These are phyloP conservation scores for Stevia rebaudiana DNA, from an alignment of 140 eudicot genomes.

Conservation along the genomic window DNA sequence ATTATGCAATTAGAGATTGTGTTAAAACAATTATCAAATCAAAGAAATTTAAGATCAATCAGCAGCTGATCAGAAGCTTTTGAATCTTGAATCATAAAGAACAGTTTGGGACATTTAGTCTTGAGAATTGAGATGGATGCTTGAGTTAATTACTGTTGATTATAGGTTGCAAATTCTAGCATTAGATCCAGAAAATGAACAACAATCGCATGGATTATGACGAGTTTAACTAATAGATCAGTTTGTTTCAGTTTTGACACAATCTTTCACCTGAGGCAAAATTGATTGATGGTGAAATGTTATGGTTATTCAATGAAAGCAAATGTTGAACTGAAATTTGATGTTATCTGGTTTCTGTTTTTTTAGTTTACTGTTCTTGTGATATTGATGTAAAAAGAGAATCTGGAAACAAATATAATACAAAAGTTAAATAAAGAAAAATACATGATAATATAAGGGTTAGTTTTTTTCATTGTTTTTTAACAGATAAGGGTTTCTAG, in stretches of 20 bases:
- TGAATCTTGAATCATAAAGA: conserved; percentile 2
- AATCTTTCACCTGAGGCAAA: conserved; percentile 10
- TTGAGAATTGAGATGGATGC: conserved; percentile 25
- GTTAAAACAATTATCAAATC: background rate
- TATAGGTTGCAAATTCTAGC: conserved; percentile 14
- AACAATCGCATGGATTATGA: background rate
- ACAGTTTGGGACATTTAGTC: conserved; percentile 6
- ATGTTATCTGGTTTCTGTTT: background rate
- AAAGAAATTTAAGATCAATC: conserved; percentile 9
- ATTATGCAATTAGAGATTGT: conserved; percentile 43
- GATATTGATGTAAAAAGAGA: background rate
- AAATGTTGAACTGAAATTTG: conserved; percentile 11
- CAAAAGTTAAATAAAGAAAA: too few species aligned
- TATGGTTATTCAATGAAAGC: conserved; percentile 14
- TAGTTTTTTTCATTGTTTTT: too few species aligned
- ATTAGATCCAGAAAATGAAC: conserved; percentile 12
- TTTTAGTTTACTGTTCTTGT: background rate
- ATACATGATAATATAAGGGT: too few species aligned
- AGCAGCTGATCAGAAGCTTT: background rate
- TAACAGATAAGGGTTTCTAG: too few species aligned
- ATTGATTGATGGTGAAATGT: background rate
- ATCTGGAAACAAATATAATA: background rate
- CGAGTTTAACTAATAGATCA: conserved; percentile 16
- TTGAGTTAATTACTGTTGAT: conserved; percentile 23
- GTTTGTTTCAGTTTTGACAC: conserved; percentile 24